A percentile compares a stretch with the other conserved stretches of the same genome.
Conservation (phyloP, 139 green algal species). For the Volvox reticuliferus region DNA sequence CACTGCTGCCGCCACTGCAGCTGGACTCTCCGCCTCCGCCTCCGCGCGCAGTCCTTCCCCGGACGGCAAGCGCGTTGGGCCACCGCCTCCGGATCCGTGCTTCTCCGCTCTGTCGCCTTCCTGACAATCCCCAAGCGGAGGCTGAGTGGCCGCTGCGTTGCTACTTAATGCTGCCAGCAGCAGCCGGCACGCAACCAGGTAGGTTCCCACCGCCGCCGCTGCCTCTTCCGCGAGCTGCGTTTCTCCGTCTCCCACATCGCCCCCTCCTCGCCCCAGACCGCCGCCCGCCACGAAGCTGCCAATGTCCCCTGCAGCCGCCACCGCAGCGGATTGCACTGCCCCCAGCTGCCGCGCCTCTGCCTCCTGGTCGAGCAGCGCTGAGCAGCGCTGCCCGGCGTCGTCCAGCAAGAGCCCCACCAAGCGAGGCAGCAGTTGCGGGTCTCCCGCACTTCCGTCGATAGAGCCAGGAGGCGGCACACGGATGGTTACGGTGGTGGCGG, state of each 20-base stretch:
- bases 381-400: not conserved
- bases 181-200: conserved; percentile 31
- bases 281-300: not conserved
- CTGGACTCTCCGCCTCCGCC: not conserved
- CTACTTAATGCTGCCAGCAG: conserved; percentile 14
- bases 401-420: conserved; percentile 42
- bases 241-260: not conserved
- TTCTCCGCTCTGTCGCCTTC: too few relatives aligned
- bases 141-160: not conserved
- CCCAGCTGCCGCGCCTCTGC: conserved; percentile 1
- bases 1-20: not conserved
- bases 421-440: conserved; percentile 32
- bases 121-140: too few relatives aligned
- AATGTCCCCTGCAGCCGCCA: not conserved
- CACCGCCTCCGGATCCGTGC: too few relatives aligned
- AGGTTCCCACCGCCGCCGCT: conserved; percentile 11
- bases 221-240: conserved; percentile 18
- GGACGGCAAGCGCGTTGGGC: too few relatives aligned
- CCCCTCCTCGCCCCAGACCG: not conserved
- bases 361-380: not conserved
- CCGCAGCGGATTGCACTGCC: not conserved
- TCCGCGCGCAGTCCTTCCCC: too few relatives aligned
- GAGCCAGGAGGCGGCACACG: not conserved
- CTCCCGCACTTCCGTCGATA: not conserved
- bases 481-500: conserved; percentile 1